phyloP scores from a whole-genome alignment of 2,329 filamentous ascomycete species.

The Colletotrichum cordylinicola region DNA sequence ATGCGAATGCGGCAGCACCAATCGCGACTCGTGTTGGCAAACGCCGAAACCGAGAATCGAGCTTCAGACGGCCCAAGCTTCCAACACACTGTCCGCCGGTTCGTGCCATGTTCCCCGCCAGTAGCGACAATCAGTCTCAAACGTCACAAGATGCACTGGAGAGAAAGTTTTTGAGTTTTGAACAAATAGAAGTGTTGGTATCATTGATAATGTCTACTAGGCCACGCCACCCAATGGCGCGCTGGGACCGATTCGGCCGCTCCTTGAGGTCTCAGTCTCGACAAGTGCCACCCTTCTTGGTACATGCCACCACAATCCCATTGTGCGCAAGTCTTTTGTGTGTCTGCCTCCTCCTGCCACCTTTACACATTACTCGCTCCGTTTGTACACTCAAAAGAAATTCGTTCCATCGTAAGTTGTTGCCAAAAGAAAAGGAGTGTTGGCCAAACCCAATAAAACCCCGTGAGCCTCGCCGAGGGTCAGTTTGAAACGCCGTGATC shows the following conservation, averaged over 20 bases:
- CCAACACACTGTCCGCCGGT: not conserved
- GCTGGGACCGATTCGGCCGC: constrained; percentile 1
- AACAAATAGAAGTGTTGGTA: constrained; percentile 19
- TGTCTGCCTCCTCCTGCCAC: not conserved
- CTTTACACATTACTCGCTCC: constrained; percentile 16
- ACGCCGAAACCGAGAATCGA: not conserved
- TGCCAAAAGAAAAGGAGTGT: constrained; percentile 2
- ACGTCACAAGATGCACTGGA: not conserved
- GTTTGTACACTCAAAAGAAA: constrained; percentile 15
- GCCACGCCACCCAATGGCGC: not conserved
- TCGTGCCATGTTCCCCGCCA: not conserved
- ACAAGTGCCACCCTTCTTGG: constrained; percentile 7
- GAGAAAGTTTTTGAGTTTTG: not conserved
- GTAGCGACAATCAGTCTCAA: not conserved
- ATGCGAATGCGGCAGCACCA: not conserved
- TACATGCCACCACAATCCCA: constrained; percentile 11
- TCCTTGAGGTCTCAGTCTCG: not conserved
- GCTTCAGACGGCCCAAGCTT: not conserved
- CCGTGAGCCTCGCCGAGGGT: not conserved
- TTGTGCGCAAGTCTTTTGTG: not conserved
- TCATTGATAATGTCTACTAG: constrained; percentile 14
- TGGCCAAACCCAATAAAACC: not conserved
- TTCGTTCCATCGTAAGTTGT: constrained; percentile 12
- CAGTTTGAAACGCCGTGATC: constrained; percentile 16
- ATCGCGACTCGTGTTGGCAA: not conserved